Conservation (phyloP, 2,329 filamentous ascomycete genomes). For the Herpotrichia juniperi region DNA sequence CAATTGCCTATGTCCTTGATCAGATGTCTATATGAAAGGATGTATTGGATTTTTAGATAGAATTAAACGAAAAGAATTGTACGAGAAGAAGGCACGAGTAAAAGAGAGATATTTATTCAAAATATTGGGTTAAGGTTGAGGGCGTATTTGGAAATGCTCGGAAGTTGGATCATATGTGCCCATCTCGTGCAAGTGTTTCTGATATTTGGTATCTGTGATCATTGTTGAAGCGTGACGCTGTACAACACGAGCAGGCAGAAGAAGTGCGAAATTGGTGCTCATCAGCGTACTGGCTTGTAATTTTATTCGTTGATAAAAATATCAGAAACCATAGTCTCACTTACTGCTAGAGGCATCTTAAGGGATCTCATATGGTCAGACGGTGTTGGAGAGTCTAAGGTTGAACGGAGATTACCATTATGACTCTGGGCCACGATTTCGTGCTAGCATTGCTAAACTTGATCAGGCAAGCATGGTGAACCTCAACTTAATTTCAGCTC, state of each 20-base stretch:
- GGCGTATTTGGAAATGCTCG: not conserved
- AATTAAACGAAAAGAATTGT: not conserved
- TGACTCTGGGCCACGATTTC: not conserved
- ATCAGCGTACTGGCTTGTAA: too few relatives aligned
- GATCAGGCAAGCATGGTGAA: slow-evolving; percentile 13
- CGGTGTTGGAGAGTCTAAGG: not conserved
- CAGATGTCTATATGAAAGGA: not conserved
- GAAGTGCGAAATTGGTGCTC: too few relatives aligned
- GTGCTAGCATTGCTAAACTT: slow-evolving; percentile 20
- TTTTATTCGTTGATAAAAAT: not conserved
- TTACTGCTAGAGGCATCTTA: slow-evolving; percentile 43
- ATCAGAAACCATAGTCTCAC: not conserved
- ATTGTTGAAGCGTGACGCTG: too few relatives aligned
- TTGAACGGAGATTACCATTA: not conserved
- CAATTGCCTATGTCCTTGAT: slow-evolving; percentile 88
- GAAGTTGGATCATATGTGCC: too few relatives aligned
- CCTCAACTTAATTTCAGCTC: not conserved
- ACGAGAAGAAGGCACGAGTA: not conserved
- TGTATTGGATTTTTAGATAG: not conserved
- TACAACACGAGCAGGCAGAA: too few relatives aligned
- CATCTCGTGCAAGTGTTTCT: too few relatives aligned
- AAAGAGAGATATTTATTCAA: too few relatives aligned
- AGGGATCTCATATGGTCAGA: slow-evolving; percentile 19
- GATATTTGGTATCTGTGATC: too few relatives aligned
- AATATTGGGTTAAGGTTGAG: not conserved